Conservation (phyloP, 805 yeast species). For the Hanseniaspora thailandica region DNA sequence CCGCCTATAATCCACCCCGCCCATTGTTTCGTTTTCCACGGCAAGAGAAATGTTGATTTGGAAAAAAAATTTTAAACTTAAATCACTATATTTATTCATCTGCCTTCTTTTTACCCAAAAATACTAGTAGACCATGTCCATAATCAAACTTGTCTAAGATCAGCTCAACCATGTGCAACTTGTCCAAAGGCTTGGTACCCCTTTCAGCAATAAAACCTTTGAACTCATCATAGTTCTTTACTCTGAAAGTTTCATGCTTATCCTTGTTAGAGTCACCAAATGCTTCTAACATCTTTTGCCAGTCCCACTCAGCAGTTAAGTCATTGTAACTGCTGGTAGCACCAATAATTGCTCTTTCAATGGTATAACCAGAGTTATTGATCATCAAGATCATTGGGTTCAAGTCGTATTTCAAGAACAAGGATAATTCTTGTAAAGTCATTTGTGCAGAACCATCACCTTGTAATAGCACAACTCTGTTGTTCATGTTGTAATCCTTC, state of each 20-base stretch:
- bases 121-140: constrained; percentile 45
- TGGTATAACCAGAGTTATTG: constrained; percentile 82
- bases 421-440: constrained; percentile 76
- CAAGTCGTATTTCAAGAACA: constrained; percentile 47
- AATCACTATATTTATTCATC: neutral
- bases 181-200: constrained; percentile 23
- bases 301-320: constrained; percentile 68
- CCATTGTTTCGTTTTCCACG: too few species aligned
- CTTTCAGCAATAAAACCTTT: constrained; percentile 27
- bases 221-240: constrained; percentile 34
- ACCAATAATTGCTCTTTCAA: constrained; percentile 78
- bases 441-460: constrained; percentile 95
- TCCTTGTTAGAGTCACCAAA: constrained; percentile 44
- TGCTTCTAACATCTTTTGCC: constrained; percentile 55
- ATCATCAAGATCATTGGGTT: constrained; percentile 61
- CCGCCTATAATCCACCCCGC: too few species aligned
- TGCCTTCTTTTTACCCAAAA: neutral
- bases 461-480: constrained; percentile 60
- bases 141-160: constrained; percentile 48
- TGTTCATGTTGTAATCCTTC: constrained; percentile 37
- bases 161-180: constrained; percentile 47
- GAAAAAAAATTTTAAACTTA: too few species aligned
- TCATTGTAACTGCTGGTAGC: constrained; percentile 69
- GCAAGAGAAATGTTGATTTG: too few species aligned
- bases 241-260: constrained; percentile 26